Evolutionary conservation across 2,329 filamentous ascomycete genomes (phyloP).

Genomic region (Bipolaris victoriae): DNA sequence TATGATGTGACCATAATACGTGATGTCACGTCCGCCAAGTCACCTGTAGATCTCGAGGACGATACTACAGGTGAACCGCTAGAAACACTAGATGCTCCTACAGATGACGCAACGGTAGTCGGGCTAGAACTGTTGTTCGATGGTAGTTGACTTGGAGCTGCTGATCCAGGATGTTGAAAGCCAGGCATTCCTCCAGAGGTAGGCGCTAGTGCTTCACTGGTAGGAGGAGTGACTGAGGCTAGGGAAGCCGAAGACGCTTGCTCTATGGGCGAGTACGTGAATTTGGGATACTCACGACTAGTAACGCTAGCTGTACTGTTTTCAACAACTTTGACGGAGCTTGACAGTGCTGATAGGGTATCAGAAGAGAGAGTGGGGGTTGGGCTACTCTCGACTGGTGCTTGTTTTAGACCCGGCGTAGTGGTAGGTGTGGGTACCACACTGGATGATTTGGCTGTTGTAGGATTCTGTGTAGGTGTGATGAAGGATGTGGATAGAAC

Average conservation of each 20-base stretch:
- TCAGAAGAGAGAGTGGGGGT: slow-evolving; percentile 3
- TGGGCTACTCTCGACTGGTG: slow-evolving; percentile 17
- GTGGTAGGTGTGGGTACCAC: slow-evolving; percentile 5
- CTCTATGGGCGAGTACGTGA: slow-evolving; percentile 36
- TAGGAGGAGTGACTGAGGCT: slow-evolving; percentile 15
- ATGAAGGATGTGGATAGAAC: slow-evolving; percentile 42
- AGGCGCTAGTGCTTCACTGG: slow-evolving; percentile 7
- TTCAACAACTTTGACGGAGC: slow-evolving; percentile 21
- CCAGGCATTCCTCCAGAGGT: slow-evolving; percentile 30
- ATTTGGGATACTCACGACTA: slow-evolving; percentile 25
- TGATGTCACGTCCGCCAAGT: slow-evolving; percentile 16
- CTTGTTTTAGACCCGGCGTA: slow-evolving; percentile 11
- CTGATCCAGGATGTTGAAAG: slow-evolving; percentile 25
- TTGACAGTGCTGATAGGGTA: slow-evolving; percentile 11
- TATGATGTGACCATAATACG: slow-evolving; percentile 35
- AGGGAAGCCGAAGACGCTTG: slow-evolving; percentile 15
- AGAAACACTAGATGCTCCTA: slow-evolving; percentile 4
- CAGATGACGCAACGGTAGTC: slow-evolving; percentile 7
- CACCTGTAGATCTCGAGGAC: slow-evolving; percentile 3
- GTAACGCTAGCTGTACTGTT: slow-evolving; percentile 23
- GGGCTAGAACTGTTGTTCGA: slow-evolving; percentile 4
- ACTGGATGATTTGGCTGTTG: slow-evolving; percentile 20
- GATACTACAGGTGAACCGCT: background rate
- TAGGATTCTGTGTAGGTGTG: slow-evolving; percentile 27
- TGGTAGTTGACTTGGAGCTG: slow-evolving; percentile 7